Evolutionary conservation across 306 rosid species (phyloP).

Genomic region (Trifolium fragiferum): DNA sequence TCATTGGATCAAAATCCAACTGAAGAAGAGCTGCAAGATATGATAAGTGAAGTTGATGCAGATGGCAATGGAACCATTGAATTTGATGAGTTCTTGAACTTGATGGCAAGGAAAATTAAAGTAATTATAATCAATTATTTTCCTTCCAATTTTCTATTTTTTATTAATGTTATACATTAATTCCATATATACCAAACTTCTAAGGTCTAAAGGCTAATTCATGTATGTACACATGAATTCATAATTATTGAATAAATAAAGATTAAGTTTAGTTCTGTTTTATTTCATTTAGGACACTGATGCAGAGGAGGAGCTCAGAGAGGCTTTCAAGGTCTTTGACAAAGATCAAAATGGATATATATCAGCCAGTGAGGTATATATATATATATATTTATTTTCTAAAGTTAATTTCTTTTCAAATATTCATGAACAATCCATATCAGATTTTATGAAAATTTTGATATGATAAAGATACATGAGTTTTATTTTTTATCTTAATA

Average conservation of each 20-base stretch:
- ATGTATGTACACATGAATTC: no score
- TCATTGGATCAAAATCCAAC: slow-evolving; percentile 97
- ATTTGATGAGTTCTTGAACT: slow-evolving; percentile 80
- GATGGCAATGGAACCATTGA: slow-evolving; percentile 99
- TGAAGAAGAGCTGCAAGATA: slow-evolving; percentile 86
- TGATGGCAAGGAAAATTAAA: slow-evolving; percentile 91
- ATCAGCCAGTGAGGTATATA: slow-evolving; percentile 84
- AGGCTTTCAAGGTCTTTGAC: slow-evolving; percentile 96
- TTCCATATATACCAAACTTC: background rate
- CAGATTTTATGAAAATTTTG: background rate
- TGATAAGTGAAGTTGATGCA: slow-evolving; percentile 82
- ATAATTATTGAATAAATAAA: background rate
- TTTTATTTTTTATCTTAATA: background rate
- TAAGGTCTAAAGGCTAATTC: no score
- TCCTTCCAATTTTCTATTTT: background rate
- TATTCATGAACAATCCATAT: background rate
- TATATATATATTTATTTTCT: no score
- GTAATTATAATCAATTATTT: slow-evolving; percentile 44
- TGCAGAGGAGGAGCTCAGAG: slow-evolving; percentile 89
- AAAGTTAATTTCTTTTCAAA: background rate
- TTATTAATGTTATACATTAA: background rate
- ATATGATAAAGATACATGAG: no score
- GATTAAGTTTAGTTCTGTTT: slow-evolving; percentile 19
- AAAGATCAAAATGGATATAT: slow-evolving; percentile 96
- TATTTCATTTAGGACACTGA: slow-evolving; percentile 68